These are phyloP conservation scores for Claviceps sp. DNA, from an alignment of 2,329 filamentous ascomycete genomes.

Conservation along the genomic window DNA sequence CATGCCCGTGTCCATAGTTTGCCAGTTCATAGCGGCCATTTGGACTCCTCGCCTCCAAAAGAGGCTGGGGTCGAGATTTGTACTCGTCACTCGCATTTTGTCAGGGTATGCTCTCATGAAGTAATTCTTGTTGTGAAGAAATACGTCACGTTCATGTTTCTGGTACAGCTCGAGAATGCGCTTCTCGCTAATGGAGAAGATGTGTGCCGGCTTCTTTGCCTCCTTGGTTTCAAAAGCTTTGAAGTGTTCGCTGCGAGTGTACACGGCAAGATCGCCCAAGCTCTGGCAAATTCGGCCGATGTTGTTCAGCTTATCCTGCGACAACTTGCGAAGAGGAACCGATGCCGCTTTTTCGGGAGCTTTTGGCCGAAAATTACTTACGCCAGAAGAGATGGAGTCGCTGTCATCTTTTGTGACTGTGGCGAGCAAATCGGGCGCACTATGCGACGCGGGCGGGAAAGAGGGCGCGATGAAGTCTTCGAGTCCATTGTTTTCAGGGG, in stretches of 20 bases:
- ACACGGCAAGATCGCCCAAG: slow-evolving; percentile 65
- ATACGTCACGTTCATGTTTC: slow-evolving; percentile 61
- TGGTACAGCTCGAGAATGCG: slow-evolving; percentile 46
- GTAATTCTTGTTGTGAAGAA: slow-evolving; percentile 74
- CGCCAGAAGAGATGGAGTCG: slow-evolving; percentile 22
- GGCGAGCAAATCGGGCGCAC: slow-evolving; percentile 16
- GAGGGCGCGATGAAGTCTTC: neutral
- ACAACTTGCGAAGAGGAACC: neutral
- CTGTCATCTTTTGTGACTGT: slow-evolving; percentile 22
- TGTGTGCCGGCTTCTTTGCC: slow-evolving; percentile 47
- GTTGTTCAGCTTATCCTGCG: slow-evolving; percentile 19
- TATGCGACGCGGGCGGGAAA: neutral
- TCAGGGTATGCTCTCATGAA: slow-evolving; percentile 90
- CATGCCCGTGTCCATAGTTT: slow-evolving; percentile 84
- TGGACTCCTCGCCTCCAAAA: slow-evolving; percentile 93
- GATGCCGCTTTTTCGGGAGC: slow-evolving; percentile 2
- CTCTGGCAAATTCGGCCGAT: slow-evolving; percentile 54
- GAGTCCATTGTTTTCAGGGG: slow-evolving; percentile 4
- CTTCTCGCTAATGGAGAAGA: slow-evolving; percentile 82
- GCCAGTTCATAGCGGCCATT: slow-evolving; percentile 98
- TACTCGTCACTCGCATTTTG: slow-evolving; percentile 64
- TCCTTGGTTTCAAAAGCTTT: slow-evolving; percentile 53
- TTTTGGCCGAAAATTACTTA: slow-evolving; percentile 24
- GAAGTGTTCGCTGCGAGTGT: slow-evolving; percentile 78
- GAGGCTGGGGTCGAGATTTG: slow-evolving; percentile 85